These are phyloP conservation scores for Cercophora scortea DNA, from an alignment of 495 filamentous ascomycete species.

Conservation along the genomic window DNA sequence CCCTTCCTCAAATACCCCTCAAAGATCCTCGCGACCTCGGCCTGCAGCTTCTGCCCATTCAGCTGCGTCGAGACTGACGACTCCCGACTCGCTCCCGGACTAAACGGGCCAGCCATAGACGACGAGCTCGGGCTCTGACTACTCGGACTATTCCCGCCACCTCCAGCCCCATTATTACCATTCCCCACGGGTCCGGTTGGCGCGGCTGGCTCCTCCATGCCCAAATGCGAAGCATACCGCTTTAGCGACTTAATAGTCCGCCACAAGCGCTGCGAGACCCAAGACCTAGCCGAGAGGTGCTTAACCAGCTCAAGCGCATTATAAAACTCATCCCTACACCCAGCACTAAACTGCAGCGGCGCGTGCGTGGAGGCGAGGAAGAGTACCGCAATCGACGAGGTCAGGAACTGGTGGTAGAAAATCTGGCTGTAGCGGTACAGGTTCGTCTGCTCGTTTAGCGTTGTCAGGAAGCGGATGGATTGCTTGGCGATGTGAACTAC, in stretches of 20 bases:
- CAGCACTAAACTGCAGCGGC: constrained; percentile 63
- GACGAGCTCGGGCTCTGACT: too few species aligned
- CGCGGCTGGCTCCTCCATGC: constrained; percentile 44
- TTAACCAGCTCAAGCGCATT: constrained; percentile 77
- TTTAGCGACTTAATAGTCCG: constrained; percentile 72
- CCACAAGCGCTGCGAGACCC: constrained; percentile 74
- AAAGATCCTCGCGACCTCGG: constrained; percentile 39
- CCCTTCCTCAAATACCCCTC: constrained; percentile 13
- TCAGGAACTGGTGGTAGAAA: constrained; percentile 81
- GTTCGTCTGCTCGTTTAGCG: constrained; percentile 70
- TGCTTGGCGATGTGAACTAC: constrained; percentile 75
- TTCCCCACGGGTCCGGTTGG: constrained; percentile 14
- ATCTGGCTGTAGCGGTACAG: constrained; percentile 75
- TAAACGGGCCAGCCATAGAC: too few species aligned
- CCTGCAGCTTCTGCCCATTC: constrained; percentile 34
- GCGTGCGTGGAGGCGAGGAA: constrained; percentile 81
- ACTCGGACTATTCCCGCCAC: neutral
- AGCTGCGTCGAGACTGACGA: neutral
- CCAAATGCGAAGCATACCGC: constrained; percentile 70
- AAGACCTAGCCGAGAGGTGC: constrained; percentile 69
- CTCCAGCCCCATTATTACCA: neutral
- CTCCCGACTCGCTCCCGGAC: neutral
- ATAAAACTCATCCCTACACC: constrained; percentile 78
- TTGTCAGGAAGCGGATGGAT: constrained; percentile 65
- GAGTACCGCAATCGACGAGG: constrained; percentile 70